These are phyloP conservation scores for Ceratobasidium sp. DNA, from an alignment of 1,284 basidiomycete genomes.

Conservation along the genomic window DNA sequence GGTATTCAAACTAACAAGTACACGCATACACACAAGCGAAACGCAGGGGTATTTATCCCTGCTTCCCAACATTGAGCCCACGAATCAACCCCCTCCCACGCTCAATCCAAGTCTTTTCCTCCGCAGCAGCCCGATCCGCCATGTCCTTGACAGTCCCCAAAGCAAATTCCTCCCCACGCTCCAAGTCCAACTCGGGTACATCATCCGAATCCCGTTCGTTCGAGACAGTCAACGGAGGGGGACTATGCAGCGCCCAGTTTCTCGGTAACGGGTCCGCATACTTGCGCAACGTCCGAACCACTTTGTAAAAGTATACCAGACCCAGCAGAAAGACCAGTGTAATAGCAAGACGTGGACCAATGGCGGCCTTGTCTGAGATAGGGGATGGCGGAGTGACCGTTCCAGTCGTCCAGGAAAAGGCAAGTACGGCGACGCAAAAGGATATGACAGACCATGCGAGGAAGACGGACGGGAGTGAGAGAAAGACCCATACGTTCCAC, in stretches of 20 bases:
- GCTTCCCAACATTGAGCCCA: not conserved
- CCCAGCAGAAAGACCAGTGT: conserved; percentile 65
- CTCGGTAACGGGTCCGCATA: conserved; percentile 53
- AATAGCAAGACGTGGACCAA: conserved; percentile 65
- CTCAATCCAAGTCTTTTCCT: not conserved
- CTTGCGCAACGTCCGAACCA: conserved; percentile 65
- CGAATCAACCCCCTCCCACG: conserved; percentile 27
- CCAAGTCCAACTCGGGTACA: conserved; percentile 7
- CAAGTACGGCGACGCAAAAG: conserved; percentile 70
- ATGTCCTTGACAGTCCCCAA: conserved; percentile 34
- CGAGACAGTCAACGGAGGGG: not conserved
- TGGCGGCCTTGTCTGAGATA: conserved; percentile 39
- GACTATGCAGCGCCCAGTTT: conserved; percentile 31
- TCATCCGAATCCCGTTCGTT: not conserved
- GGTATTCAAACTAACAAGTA: too few species aligned
- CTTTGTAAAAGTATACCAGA: conserved; percentile 65
- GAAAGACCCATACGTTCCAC: conserved; percentile 83
- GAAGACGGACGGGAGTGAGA: conserved; percentile 76
- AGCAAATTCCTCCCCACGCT: conserved; percentile 22
- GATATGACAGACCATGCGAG: conserved; percentile 74
- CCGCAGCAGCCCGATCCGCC: conserved; percentile 27
- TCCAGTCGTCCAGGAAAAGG: conserved; percentile 71
- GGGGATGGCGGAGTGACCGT: conserved; percentile 11
- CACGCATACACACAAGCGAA: too few species aligned
- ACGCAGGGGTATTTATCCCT: not conserved